Base-by-base conservation (phyloP, 805 yeast genomes). In the Starmerella floricola region DNA sequence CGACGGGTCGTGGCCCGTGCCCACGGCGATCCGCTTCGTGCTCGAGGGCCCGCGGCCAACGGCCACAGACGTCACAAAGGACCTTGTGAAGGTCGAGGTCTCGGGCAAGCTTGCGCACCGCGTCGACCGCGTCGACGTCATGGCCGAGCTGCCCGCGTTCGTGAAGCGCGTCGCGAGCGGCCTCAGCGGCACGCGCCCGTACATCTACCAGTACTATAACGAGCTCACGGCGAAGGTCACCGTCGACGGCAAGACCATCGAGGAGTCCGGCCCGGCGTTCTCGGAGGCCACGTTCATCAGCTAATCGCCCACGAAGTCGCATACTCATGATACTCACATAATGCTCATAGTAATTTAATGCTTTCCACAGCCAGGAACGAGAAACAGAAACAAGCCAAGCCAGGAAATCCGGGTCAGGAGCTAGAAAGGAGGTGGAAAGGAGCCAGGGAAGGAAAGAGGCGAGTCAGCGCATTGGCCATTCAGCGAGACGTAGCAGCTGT, bases 111-210 rank as follows among this genome's bases (percentile, higher is more conserved):
- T 88, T 52, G 59, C 60, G 15, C 66, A 69, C 35, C 63, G 83
- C 47, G 76, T 84, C 40, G 96, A 85, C 66, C 77, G 97, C 59
- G 87, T 91, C 45, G 98, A 91, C 63, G 97, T 91, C 46, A 86
- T 91, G 96, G 83, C 86, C 39, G 97, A 91, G 65, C 79, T 91
- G 45, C 98, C 98, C 21, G 78, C 75, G 49, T 86, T 91, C 63
- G 94, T 91, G 52, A 91, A 88, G 66, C 81, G 78, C 55, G 81
- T 91, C 45, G 97, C 84, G 35, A 76, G 87, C 48, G 95, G 94
- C 45, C 93, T 88, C 41, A 91, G 91, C 13, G 98, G 97, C 38
- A 79, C 97, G 21, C 83, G 80, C 60, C 98, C 98, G n/a, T 88
- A 74, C 66, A 88, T 91, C 56, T 91, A 87, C 64, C 97, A 91